Evolutionary conservation across 208 protist genomes (phyloP).

Genomic region (Trypanosoma congolense): DNA sequence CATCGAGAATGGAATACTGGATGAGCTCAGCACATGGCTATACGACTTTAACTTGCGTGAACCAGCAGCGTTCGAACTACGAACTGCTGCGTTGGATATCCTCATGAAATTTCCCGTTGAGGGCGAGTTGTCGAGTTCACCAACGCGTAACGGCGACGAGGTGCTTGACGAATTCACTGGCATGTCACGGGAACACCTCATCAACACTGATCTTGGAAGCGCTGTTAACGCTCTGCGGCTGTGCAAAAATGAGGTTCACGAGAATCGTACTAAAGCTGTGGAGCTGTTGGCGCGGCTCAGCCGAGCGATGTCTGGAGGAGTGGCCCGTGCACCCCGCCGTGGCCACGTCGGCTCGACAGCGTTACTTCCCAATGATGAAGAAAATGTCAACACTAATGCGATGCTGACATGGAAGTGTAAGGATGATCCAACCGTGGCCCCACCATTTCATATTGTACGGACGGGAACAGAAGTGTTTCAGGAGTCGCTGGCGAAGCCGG

Average conservation of each 20-base stretch:
- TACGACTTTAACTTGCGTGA: constrained; percentile 53
- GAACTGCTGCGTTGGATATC: constrained; percentile 68
- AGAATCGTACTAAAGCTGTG: constrained; percentile 69
- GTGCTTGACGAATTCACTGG: constrained; percentile 55
- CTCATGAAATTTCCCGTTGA: constrained; percentile 62
- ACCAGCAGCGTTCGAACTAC: constrained; percentile 63
- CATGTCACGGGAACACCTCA: constrained; percentile 64
- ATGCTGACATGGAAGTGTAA: constrained; percentile 60
- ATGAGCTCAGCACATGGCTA: constrained; percentile 78
- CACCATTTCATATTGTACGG: constrained; percentile 63
- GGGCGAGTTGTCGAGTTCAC: constrained; percentile 25
- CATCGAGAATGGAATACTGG: constrained; percentile 59
- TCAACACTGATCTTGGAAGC: constrained; percentile 56
- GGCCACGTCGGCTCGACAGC: neutral
- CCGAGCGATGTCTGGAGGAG: constrained; percentile 34
- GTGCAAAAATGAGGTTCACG: constrained; percentile 42
- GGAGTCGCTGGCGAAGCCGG: constrained; percentile 48
- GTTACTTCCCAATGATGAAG: neutral
- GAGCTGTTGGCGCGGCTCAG: constrained; percentile 62
- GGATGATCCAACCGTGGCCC: constrained; percentile 49
- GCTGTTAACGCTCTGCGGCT: constrained; percentile 65
- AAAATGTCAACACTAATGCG: neutral
- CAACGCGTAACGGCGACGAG: constrained; percentile 17
- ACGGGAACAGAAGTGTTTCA: constrained; percentile 70
- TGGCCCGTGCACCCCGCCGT: constrained; percentile 1